A percentile compares a stretch with the other conserved stretches of the same genome.
phyloP scores from a whole-genome alignment of 106 monocot species.

The Amphibolis antarctica region DNA sequence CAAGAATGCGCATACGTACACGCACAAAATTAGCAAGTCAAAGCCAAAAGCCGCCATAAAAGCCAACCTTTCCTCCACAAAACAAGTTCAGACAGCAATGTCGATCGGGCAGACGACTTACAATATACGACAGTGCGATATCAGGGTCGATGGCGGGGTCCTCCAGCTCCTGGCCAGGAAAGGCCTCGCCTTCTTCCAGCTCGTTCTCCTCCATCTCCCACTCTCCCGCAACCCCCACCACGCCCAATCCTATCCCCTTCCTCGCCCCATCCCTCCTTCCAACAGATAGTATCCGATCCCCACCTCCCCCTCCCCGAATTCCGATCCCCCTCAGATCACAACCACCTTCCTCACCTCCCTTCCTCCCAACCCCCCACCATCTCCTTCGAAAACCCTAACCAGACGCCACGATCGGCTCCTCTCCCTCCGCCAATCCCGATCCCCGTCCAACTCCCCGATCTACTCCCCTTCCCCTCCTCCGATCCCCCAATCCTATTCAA shows the following conservation, averaged over 20 bases:
- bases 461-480: background rate
- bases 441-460: background rate
- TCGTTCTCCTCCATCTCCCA: slow-evolving; percentile 53
- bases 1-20: background rate
- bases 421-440: background rate
- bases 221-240: slow-evolving; percentile 11
- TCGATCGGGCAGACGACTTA: slow-evolving; percentile 18
- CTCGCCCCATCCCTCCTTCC: slow-evolving; percentile 31
- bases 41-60: background rate
- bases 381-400: background rate
- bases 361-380: background rate
- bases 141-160: slow-evolving; percentile 39
- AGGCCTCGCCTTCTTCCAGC: slow-evolving; percentile 62
- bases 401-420: background rate
- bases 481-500: background rate
- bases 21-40: background rate
- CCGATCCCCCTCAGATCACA: background rate
- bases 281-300: slow-evolving; percentile 33
- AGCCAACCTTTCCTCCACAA: no score
- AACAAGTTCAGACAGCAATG: background rate
- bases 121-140: slow-evolving; percentile 42
- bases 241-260: slow-evolving; percentile 29
- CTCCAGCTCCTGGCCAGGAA: slow-evolving; percentile 22
- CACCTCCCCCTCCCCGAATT: no score
- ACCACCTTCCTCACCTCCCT: background rate